These are phyloP conservation scores for Magnaporthiopsis poae DNA, from an alignment of 2,329 filamentous ascomycete genomes.

Conservation along the genomic window DNA sequence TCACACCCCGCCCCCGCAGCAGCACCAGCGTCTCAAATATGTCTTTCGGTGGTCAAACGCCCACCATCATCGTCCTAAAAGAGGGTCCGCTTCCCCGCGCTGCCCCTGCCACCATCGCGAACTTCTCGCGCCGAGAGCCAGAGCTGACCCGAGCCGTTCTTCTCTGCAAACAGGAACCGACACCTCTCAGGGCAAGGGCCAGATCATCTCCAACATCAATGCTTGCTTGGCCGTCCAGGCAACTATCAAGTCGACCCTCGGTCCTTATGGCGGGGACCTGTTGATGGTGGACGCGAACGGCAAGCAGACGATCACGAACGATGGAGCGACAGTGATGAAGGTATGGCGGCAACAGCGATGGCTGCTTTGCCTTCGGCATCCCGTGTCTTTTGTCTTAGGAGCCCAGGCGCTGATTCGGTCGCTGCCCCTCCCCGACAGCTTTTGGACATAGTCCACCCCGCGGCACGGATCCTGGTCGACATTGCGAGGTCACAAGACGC, in stretches of 20 bases:
- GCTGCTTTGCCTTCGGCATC: neutral
- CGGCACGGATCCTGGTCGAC: slow-evolving; percentile 91
- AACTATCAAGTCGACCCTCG: slow-evolving; percentile 90
- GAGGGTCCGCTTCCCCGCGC: slow-evolving; percentile 57
- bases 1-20: neutral
- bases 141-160: slow-evolving; percentile 14
- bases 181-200: slow-evolving; percentile 89
- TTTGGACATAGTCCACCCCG: slow-evolving; percentile 95
- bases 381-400: neutral
- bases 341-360: slow-evolving; percentile 32
- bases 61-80: slow-evolving; percentile 95
- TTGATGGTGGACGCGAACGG: slow-evolving; percentile 94
- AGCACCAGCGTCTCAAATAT: slow-evolving; percentile 38
- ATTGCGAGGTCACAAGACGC: slow-evolving; percentile 98
- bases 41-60: slow-evolving; percentile 95
- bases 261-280: slow-evolving; percentile 92
- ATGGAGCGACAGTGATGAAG: slow-evolving; percentile 99
- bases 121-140: slow-evolving; percentile 19
- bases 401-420: neutral
- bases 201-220: slow-evolving; percentile 97
- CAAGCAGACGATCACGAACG: slow-evolving; percentile 94
- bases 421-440: slow-evolving; percentile 44
- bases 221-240: slow-evolving; percentile 91
- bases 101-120: slow-evolving; percentile 17
- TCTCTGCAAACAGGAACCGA: slow-evolving; percentile 64